Conservation (phyloP, 202 grass and related monocot genomes). For the Musa balbisiana region DNA sequence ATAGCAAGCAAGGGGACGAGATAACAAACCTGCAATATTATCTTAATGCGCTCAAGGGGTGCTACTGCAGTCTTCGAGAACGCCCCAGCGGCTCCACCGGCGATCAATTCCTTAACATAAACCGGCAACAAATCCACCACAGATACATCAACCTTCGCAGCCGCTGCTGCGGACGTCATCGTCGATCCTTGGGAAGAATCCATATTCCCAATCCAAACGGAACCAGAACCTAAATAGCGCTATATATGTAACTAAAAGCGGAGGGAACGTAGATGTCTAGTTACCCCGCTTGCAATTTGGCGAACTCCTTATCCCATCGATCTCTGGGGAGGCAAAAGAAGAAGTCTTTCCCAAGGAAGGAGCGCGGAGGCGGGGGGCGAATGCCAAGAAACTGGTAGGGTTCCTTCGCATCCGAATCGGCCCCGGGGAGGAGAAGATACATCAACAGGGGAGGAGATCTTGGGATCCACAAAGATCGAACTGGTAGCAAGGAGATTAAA, state of each 20-base stretch:
- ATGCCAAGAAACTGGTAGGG: slow-evolving; percentile 20
- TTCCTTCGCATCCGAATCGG: slow-evolving; percentile 29
- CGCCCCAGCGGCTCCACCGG: slow-evolving; percentile 76
- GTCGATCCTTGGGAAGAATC: slow-evolving; percentile 78
- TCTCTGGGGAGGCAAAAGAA: slow-evolving; percentile 25
- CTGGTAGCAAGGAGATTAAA: neutral
- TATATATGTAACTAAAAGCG: neutral
- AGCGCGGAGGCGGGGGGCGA: neutral
- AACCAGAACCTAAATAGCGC: neutral
- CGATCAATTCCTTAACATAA: slow-evolving; percentile 82
- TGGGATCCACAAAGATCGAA: neutral
- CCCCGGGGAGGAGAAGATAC: slow-evolving; percentile 16
- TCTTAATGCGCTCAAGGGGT: slow-evolving; percentile 90
- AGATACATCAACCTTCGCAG: slow-evolving; percentile 67
- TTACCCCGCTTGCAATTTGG: slow-evolving; percentile 23
- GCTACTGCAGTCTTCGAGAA: slow-evolving; percentile 92
- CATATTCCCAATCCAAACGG: slow-evolving; percentile 18
- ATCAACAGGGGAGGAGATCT: slow-evolving; percentile 19
- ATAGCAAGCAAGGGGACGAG: neutral
- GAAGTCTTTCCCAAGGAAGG: slow-evolving; percentile 9
- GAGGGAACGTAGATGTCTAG: neutral
- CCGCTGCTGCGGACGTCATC: slow-evolving; percentile 58
- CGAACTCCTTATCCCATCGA: slow-evolving; percentile 33
- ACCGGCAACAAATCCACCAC: slow-evolving; percentile 65
- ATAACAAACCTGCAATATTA: slow-evolving; percentile 62